Evolutionary conservation across 257 asterid genomes (phyloP), one percentile per base, ranked within the genome.

Genomic region (Jaltomata sinuosa): DNA sequence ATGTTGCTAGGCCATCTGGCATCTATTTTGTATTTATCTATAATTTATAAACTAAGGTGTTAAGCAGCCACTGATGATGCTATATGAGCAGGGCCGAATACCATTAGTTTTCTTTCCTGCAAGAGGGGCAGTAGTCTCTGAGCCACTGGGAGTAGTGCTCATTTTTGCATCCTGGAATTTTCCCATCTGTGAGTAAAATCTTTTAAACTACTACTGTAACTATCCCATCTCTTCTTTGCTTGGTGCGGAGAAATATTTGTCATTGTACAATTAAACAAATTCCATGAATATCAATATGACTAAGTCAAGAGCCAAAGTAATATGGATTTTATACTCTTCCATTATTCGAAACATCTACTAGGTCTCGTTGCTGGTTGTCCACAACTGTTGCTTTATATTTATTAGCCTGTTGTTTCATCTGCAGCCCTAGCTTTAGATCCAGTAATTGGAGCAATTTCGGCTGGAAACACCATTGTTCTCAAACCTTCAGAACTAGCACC

Each of bases 401-500:
- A 78, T 27, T 83, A 83, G 59, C 14, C 53, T n/a, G 6, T 27
- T 59, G 52, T 34, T 79, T 57, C 65, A 84, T 74, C 77, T 87
- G 85, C 89, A 95, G 99, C 95, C 83, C 92, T 95, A 55, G 83
- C 90, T 29, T 89, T 95, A 87, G 99, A 95, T 69, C 98, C 99
- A 40, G 80, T 90, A 67, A 88, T 95, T 22, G 99, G 99, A 85
- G 99, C 98, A 85, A 89, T 95, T 88, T 90, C 99, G 11, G 97
- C 99, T 40, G 99, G 99, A 84, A 95, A 95, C 89, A 84, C 97
- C 0, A 93, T 81, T 10, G 90, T 93, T 59, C 0, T 95, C 83
- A 95, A 95, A 88, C 97, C 95, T 86, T 94, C 99, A 0, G 99
- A 95, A 85, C 87, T 93, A 16, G 91, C 99, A 84, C 96, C 99